Base-by-base conservation (phyloP, 2,329 filamentous ascomycete genomes). In the Apiospora pterosperma region DNA sequence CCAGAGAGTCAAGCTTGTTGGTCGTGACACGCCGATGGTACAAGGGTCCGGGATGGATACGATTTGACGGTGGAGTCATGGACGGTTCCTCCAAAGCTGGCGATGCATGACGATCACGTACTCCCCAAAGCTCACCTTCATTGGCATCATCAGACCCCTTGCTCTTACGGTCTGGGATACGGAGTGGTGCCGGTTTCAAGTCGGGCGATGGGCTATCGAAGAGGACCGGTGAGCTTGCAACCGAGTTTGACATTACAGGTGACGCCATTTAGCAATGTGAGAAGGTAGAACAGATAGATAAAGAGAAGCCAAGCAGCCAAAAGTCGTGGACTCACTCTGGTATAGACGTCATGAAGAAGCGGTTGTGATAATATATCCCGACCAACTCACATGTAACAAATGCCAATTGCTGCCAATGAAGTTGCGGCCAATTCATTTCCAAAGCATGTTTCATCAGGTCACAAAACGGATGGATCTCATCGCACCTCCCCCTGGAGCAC, bases 1-100 rank as follows among this genome's bases (percentile, higher is more conserved):
- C 72, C 3, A 79, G 68, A 2, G 70, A 66, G 8, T 69, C 72
- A 10, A 78, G 66, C 21, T 67, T 72, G 0, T 69, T 62, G 2
- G 68, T 64, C 5, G 67, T 62, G n/a, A 52, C 25, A 25, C 67
- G 70, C 36, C 64, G 66, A n/a, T 67, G 67, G 31, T 66, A 38
- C 28, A 34, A n/a, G 19, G 66, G 62, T 44, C 11, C 28, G 14
- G 42, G 7, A 36, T 19, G 34, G 8, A 7, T 5, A 28, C 21
- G 23, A 31, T 28, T 16, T 4, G 62, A 59, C 5, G 31, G 28
- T 4, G 34, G 42, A 23, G 36, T 59, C 36, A 16, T 10, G 28
- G n/a, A n/a, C 25, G 11, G 34, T 36, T 34, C 36, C 44, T 60
- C 5, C 59, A n/a, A n/a, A 11, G 19, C 14, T 23, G 38, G 36